A percentile compares a stretch with the other conserved stretches of the same genome.
Evolutionary conservation across 768 basidiomycete genomes (phyloP).

Genomic region (Naganishia antarctica): DNA sequence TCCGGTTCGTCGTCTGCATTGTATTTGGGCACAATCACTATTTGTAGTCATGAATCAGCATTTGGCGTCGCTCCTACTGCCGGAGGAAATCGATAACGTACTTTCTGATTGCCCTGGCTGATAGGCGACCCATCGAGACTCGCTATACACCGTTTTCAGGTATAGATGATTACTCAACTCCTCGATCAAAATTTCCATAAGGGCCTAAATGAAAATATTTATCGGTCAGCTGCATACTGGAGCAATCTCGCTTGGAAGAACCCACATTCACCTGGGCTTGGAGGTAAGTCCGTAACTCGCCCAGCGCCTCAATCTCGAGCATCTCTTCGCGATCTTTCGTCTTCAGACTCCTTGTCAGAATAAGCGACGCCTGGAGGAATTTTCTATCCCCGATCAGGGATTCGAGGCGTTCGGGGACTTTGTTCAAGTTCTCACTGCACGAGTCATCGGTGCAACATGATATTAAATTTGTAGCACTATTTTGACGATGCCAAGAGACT

Average conservation of each 20-base stretch:
- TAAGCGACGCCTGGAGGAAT: slow-evolving; percentile 76
- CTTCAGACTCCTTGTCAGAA: slow-evolving; percentile 82
- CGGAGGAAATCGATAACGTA: slow-evolving; percentile 51
- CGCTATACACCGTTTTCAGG: slow-evolving; percentile 93
- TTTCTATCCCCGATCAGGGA: slow-evolving; percentile 93
- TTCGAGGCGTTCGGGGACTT: slow-evolving; percentile 86
- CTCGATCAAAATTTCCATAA: slow-evolving; percentile 87
- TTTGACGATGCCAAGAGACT: slow-evolving; percentile 39
- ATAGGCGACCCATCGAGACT: slow-evolving; percentile 83
- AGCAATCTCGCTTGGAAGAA: slow-evolving; percentile 28
- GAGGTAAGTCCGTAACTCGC: slow-evolving; percentile 81
- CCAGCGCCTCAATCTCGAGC: slow-evolving; percentile 88
- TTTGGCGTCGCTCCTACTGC: not conserved
- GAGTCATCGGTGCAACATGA: not conserved
- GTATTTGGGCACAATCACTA: slow-evolving; percentile 25
- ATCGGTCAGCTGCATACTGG: not conserved
- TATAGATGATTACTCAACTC: slow-evolving; percentile 97
- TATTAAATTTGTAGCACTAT: not conserved
- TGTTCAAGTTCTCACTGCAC: slow-evolving; percentile 76
- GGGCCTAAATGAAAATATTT: slow-evolving; percentile 60
- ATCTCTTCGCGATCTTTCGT: slow-evolving; percentile 86
- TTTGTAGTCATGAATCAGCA: not conserved
- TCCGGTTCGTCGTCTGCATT: not conserved
- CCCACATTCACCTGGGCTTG: slow-evolving; percentile 76
- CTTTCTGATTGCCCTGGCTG: slow-evolving; percentile 69